phyloP scores from a whole-genome alignment of 305 asterid genomes.

The Fraxinus ornus region DNA sequence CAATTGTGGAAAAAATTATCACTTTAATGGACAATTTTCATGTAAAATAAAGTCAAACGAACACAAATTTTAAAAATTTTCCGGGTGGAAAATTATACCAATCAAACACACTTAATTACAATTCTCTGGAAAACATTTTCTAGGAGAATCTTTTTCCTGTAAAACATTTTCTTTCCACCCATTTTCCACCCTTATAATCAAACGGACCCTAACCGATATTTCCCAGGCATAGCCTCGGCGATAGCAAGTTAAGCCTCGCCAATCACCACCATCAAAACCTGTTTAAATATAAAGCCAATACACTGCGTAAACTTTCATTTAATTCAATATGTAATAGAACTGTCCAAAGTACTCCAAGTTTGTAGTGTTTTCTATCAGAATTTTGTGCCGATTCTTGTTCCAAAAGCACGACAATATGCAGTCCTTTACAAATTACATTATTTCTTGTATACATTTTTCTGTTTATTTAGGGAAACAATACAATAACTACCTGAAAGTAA shows the following conservation, averaged over 20 bases:
- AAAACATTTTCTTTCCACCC: too few species aligned
- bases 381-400: not conserved
- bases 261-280: not conserved
- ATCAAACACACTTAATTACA: too few species aligned
- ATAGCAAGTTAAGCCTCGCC: not conserved
- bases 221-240: not conserved
- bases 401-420: not conserved
- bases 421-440: slow-evolving; percentile 22
- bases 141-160: too few species aligned
- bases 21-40: too few species aligned
- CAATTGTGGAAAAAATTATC: too few species aligned
- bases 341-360: not conserved
- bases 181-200: too few species aligned
- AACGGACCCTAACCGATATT: not conserved
- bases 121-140: too few species aligned
- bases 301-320: not conserved
- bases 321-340: not conserved
- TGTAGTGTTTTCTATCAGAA: not conserved
- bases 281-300: not conserved
- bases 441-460: not conserved
- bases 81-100: too few species aligned
- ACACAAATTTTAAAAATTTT: too few species aligned
- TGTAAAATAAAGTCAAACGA: too few species aligned
- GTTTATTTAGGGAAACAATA: slow-evolving; percentile 23
- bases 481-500: slow-evolving; percentile 18